A percentile compares a stretch with the other conserved stretches of the same genome.
Conservation (phyloP, 129 eudicot genomes). For the Heracleum sosnowskyi region DNA sequence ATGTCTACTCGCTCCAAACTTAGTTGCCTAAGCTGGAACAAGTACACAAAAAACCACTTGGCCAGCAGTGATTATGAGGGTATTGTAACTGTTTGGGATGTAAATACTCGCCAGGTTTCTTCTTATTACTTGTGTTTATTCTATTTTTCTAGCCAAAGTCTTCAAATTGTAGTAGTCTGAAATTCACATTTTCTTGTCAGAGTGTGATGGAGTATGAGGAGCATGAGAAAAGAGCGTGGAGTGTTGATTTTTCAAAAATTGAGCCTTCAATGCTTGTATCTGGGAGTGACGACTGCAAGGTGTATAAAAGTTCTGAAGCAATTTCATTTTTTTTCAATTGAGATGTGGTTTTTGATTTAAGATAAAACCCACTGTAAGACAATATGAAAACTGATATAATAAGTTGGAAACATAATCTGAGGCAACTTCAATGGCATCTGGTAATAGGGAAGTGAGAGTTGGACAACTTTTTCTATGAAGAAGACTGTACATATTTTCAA, state of each 20-base stretch:
- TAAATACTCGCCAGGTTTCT: slow-evolving; percentile 73
- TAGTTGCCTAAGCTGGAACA: slow-evolving; percentile 96
- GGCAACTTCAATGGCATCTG: background rate
- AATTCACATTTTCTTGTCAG: slow-evolving; percentile 25
- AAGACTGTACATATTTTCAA: background rate
- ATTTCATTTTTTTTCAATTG: background rate
- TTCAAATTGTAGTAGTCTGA: background rate
- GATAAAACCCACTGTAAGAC: background rate
- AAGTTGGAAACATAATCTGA: background rate
- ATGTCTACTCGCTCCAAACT: slow-evolving; percentile 92
- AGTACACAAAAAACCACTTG: slow-evolving; percentile 71
- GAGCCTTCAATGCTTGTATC: slow-evolving; percentile 96
- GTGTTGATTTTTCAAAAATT: slow-evolving; percentile 86
- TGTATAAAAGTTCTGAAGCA: slow-evolving; percentile 8
- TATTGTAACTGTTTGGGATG: slow-evolving; percentile 98
- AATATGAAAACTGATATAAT: background rate
- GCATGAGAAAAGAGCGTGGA: slow-evolving; percentile 99
- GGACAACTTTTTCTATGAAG: slow-evolving; percentile 2
- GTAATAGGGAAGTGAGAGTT: background rate
- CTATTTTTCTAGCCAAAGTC: background rate
- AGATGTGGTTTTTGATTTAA: background rate
- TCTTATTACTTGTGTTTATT: background rate
- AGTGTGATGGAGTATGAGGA: slow-evolving; percentile 96
- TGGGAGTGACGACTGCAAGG: slow-evolving; percentile 98
- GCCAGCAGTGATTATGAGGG: slow-evolving; percentile 99